Base-by-base conservation (phyloP, 441 rosid species). In the Capsella rubella region DNA sequence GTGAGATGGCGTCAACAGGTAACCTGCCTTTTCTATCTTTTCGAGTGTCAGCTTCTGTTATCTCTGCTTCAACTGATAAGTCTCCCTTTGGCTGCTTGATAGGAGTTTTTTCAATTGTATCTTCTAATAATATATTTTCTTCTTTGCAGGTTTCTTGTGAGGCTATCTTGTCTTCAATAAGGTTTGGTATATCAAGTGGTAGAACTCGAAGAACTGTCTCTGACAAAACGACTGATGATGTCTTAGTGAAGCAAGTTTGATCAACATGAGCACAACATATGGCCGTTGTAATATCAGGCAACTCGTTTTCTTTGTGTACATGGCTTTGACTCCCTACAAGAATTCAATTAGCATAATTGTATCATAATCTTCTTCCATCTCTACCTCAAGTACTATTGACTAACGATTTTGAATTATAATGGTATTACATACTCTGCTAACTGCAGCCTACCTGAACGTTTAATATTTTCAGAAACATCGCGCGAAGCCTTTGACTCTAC, bases 291-390 rank as follows among this genome's bases (percentile, higher is more conserved):
- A 64, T 70, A 51, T 69, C 78, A 43, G 79, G 43, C 72, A 78
- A 56, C 43, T 73, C 73, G 45, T 40, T 56, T 10, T 77, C 78
- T 78, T 65, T 76, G 63, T 55, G 64, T 47, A 62, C 62, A 71
- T 69, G 86, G 68, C 78, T 74, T 63, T 76, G 68, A 69, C 62
- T 78, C 73, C 87, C 97, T 89, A 77, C 73, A 84, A 75, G 75
- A 50, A 50, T 12, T 27, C 51, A 49, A n/a, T 52, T 29, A 52
- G 15, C 27, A 42, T 32, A 13, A 3, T 1, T 39, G 1, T 39
- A 37, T 15, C 11, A 60, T 40, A 45, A 42, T n/a, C 32, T 45
- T 46, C 13, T 67, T 76, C 18, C 34, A 21, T 13, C 46, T 64
- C 28, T 64, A 68, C 34, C 28, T 16, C 57, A 18, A 32, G 5